Evolutionary conservation across 768 basidiomycete species (phyloP).

Genomic region (Termitomyces sp.): DNA sequence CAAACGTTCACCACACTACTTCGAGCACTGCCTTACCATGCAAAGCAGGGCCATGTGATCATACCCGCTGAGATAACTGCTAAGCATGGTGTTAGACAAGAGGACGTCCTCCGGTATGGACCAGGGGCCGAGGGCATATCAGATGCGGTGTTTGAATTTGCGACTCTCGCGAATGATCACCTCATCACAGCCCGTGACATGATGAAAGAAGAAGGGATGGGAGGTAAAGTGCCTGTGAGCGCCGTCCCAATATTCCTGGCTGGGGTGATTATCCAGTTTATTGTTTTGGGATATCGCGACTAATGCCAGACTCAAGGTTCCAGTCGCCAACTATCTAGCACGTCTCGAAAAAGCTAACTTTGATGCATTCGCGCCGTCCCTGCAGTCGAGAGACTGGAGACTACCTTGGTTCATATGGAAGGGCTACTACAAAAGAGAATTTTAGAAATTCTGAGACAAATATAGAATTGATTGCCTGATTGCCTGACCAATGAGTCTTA

Average conservation of each 20-base stretch:
- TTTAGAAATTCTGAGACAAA: slow-evolving; percentile 21
- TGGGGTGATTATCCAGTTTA: slow-evolving; percentile 46
- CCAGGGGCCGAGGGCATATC: slow-evolving; percentile 52
- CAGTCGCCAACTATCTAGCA: slow-evolving; percentile 56
- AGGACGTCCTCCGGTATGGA: slow-evolving; percentile 66
- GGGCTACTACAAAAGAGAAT: slow-evolving; percentile 31
- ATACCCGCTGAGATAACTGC: slow-evolving; percentile 82
- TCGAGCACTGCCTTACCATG: slow-evolving; percentile 74
- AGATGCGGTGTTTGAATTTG: slow-evolving; percentile 81
- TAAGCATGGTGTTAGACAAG: slow-evolving; percentile 70
- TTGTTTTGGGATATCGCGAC: slow-evolving; percentile 4
- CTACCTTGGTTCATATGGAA: slow-evolving; percentile 66
- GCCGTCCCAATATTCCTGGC: slow-evolving; percentile 70
- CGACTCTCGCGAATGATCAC: slow-evolving; percentile 76
- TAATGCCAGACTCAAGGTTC: slow-evolving; percentile 42
- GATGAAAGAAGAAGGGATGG: slow-evolving; percentile 45
- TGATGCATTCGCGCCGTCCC: slow-evolving; percentile 57
- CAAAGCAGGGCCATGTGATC: slow-evolving; percentile 60
- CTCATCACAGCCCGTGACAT: slow-evolving; percentile 67
- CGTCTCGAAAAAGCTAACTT: slow-evolving; percentile 68
- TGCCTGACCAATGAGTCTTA: not conserved
- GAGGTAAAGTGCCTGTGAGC: slow-evolving; percentile 43
- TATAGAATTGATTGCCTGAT: slow-evolving; percentile 9
- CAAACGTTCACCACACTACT: slow-evolving; percentile 67
- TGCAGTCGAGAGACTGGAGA: slow-evolving; percentile 70